These are phyloP conservation scores for Globisporangium rhizosaccharum DNA, from an alignment of 352 stramenopile species.

Conservation along the genomic window DNA sequence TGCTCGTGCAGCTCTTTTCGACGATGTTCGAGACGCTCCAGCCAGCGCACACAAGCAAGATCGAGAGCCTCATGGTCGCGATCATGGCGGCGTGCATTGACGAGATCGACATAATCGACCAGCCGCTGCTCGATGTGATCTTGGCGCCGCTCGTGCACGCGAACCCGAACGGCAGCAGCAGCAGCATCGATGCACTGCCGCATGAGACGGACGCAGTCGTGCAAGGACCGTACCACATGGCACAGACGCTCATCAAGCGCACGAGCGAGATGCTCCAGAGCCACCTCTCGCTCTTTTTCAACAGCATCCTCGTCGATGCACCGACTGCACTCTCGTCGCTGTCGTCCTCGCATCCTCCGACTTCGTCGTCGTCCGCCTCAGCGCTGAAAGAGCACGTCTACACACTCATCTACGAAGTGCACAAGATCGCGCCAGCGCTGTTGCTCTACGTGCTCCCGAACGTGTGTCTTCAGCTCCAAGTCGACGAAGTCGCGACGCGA, in stretches of 20 bases:
- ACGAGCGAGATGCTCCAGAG: conserved; percentile 63
- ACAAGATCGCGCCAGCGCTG: conserved; percentile 74
- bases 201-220: conserved; percentile 5
- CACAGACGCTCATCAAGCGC: conserved; percentile 66
- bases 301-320: conserved; percentile 69
- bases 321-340: conserved; percentile 14
- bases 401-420: conserved; percentile 75
- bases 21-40: conserved; percentile 62
- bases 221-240: conserved; percentile 47
- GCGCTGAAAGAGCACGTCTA: conserved; percentile 80
- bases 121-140: conserved; percentile 63
- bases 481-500: conserved; percentile 79
- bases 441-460: conserved; percentile 83
- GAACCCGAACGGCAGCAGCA: conserved; percentile 6
- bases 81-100: conserved; percentile 74
- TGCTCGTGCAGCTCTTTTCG: conserved; percentile 73
- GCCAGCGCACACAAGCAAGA: conserved; percentile 53
- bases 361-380: conserved; percentile 22
- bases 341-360: too few species aligned
- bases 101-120: conserved; percentile 57
- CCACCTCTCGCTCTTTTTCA: conserved; percentile 74
- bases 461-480: conserved; percentile 81
- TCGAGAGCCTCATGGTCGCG: conserved; percentile 71
- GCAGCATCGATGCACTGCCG: background rate
- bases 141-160: conserved; percentile 44